These are phyloP conservation scores for Starmera dryadoides DNA, from an alignment of 805 yeast genomes.

Conservation along the genomic window DNA sequence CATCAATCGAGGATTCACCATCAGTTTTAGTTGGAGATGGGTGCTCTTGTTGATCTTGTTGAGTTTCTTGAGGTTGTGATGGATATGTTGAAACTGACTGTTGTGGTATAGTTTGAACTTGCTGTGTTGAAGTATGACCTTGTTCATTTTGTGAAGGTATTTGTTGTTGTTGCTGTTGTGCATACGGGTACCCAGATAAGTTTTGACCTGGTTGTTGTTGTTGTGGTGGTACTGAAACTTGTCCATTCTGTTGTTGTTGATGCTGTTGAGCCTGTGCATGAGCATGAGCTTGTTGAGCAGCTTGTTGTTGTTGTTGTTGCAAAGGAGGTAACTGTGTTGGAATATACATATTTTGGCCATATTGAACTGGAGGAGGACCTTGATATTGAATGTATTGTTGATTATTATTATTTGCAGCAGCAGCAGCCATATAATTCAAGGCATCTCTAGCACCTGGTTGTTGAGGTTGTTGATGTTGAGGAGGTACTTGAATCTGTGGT, in stretches of 20 bases:
- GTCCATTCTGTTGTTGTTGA: conserved; percentile 1
- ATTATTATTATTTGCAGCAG: background rate
- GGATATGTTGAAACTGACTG: conserved; percentile 2
- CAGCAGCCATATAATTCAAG: conserved; percentile 1
- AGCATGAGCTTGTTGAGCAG: background rate
- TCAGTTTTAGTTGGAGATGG: background rate
- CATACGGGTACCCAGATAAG: conserved; percentile 3
- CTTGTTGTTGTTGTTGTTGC: conserved; percentile 1
- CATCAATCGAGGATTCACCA: background rate
- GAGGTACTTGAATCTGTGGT: background rate
- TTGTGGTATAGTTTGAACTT: conserved; percentile 3
- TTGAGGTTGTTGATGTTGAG: background rate
- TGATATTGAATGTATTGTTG: background rate
- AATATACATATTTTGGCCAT: background rate
- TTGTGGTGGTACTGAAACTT: background rate
- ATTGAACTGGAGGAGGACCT: background rate
- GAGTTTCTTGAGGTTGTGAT: conserved; percentile 2
- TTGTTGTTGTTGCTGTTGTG: conserved; percentile 4
- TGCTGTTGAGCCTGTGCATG: too few relatives aligned
- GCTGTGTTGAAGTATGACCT: conserved; percentile 5
- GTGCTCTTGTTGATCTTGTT: conserved; percentile 1
- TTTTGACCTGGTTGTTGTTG: conserved; percentile 4
- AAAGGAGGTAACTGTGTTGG: conserved; percentile 1
- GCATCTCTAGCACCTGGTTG: background rate
- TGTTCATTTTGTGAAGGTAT: background rate